Evolutionary conservation across 129 eudicot genomes (phyloP).

Genomic region (Arctium minus): DNA sequence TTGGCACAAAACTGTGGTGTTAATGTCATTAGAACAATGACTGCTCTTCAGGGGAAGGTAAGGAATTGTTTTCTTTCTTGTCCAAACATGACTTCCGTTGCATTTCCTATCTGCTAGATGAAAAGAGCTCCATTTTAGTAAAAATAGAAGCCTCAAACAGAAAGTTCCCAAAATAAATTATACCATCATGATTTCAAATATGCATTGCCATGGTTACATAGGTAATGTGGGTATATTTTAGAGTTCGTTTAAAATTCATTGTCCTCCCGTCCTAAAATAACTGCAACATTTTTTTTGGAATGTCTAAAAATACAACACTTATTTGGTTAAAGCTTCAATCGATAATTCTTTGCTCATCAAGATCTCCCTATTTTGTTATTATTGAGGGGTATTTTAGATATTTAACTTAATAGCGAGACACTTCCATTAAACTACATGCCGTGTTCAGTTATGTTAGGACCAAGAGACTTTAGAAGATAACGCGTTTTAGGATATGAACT

Average conservation of each 20-base stretch:
- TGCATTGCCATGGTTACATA: not conserved
- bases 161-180: not conserved
- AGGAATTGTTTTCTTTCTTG: not conserved
- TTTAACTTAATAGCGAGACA: not conserved
- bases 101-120: not conserved
- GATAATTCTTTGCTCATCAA: not conserved
- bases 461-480: not conserved
- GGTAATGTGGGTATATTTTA: not conserved
- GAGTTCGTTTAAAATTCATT: not conserved
- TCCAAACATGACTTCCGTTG: no score
- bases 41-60: conserved; percentile 90
- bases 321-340: not conserved
- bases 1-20: conserved; percentile 89
- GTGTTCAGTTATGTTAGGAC: not conserved
- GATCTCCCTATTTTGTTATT: not conserved
- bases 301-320: not conserved
- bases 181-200: not conserved
- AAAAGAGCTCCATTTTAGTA: not conserved
- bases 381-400: not conserved
- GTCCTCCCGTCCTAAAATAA: not conserved
- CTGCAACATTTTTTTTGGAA: not conserved
- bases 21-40: conserved; percentile 83
- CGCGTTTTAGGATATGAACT: not conserved
- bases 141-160: not conserved
- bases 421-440: not conserved